These are phyloP conservation scores for Cyberlindnera sargentensis DNA, from an alignment of 805 yeast species.

Conservation along the genomic window DNA sequence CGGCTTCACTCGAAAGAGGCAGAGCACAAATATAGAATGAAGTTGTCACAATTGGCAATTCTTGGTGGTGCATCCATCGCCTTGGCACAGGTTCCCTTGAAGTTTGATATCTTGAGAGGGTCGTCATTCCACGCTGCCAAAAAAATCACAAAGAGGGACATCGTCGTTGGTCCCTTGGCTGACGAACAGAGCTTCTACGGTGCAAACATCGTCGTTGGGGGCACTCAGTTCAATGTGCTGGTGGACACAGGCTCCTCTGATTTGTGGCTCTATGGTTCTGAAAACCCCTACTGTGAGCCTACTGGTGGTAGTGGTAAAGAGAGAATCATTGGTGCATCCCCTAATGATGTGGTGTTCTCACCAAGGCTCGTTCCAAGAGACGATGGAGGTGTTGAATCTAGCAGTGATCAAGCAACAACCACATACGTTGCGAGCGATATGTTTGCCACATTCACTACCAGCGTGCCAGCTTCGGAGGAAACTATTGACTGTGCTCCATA, in stretches of 20 bases:
- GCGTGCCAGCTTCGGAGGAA: background rate
- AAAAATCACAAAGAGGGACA: conserved; percentile 1
- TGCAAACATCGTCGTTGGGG: conserved; percentile 6
- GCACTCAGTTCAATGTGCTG: conserved; percentile 22
- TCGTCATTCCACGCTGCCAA: background rate
- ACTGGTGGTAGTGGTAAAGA: background rate
- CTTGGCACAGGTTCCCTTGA: conserved; percentile 33
- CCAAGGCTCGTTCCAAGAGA: background rate
- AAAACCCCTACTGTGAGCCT: conserved; percentile 24
- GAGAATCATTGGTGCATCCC: background rate
- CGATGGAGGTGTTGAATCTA: background rate
- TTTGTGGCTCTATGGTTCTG: conserved; percentile 25
- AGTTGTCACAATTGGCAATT: too few relatives aligned
- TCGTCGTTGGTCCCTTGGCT: background rate
- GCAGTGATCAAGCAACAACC: background rate
- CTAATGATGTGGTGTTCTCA: background rate
- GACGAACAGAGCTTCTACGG: conserved; percentile 10
- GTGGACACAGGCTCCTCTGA: conserved; percentile 31
- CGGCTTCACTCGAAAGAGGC: too few relatives aligned
- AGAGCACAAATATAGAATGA: too few relatives aligned
- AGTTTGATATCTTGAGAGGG: conserved; percentile 3
- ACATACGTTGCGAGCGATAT: background rate
- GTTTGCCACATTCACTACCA: background rate
- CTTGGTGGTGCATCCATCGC: conserved; percentile 15
- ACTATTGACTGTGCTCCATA: conserved; percentile 5